Evolutionary conservation across 1,139 yeast species (phyloP).

Genomic region (Diutina sp.): DNA sequence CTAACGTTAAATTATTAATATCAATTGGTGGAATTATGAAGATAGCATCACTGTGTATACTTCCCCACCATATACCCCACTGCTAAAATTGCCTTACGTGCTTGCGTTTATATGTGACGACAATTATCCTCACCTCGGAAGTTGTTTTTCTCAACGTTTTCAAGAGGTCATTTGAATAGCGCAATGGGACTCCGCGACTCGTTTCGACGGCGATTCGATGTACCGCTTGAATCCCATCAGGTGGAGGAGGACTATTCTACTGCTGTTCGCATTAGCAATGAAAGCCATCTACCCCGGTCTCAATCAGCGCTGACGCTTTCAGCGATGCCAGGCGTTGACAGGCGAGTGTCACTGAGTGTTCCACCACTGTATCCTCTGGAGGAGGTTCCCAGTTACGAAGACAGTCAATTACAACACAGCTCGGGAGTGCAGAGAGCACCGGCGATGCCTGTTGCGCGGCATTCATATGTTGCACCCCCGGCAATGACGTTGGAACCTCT

Average conservation of each 20-base stretch:
- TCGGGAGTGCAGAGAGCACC: background rate
- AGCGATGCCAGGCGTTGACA: background rate
- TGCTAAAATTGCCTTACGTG: background rate
- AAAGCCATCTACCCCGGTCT: background rate
- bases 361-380: background rate
- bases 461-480: background rate
- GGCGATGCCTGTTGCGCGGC: background rate
- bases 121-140: background rate
- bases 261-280: slow-evolving; percentile 3
- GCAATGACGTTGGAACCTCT: background rate
- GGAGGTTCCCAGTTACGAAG: background rate
- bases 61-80: background rate
- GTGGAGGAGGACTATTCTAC: slow-evolving; percentile 24
- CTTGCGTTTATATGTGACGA: background rate
- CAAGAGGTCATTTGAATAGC: background rate
- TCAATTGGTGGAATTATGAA: too few species aligned
- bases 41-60: too few species aligned
- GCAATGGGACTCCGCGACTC: slow-evolving; percentile 13
- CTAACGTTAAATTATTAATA: too few species aligned
- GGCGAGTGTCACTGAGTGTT: background rate
- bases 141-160: background rate
- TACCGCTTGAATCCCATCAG: slow-evolving; percentile 20
- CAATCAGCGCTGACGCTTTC: background rate
- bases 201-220: slow-evolving; percentile 16
- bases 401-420: background rate